Evolutionary conservation across 1,284 basidiomycete species (phyloP), one percentile per base, ranked within the genome.

Genomic region (Phylloboletellus chloephorus): DNA sequence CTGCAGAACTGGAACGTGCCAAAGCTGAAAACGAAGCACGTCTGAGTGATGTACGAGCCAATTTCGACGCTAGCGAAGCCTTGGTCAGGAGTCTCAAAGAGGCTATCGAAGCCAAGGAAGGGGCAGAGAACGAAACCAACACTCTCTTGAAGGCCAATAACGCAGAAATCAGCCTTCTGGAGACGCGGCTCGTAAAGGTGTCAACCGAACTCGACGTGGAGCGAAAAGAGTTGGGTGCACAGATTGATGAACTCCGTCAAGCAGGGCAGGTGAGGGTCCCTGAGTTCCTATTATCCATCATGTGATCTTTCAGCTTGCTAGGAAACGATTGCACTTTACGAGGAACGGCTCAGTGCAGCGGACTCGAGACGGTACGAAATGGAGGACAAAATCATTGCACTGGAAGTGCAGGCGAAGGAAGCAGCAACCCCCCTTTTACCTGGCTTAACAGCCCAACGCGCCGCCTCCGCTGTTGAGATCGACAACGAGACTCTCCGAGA

Each of bases 281-380:
- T 19, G 25, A 23, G 15, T 31, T 11, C 34, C 10, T 38, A 20
- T 22, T 48, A 37, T 22, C 48, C 12, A 47, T 47, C 7, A 31
- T 28, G 35, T 40, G 12, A 47, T 22, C 1, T 7, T 31, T 30
- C 13, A 20, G 25, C 38, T 31, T 38, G 31, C 43, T 53, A 91
- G 86, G 88, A 92, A 76, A 92, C 88, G 1, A 92, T 93, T 50
- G 88, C 87, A 24, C 69, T 95, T 24, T 96, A 96, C 57, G 93
- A 98, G 67, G 89, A 92, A 54, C 79, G 84, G 24, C 69, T 94
- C 16, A 82, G 76, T 44, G 71, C 70, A 2, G 75, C 79, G 11
- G 86, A 92, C 53, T 68, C 70, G 16, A 74, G 78, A 50, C 77
- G 84, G 37, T 90, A 90, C 56, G 88, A 91, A 50, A 70, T 88